A percentile compares a stretch with the other conserved stretches of the same genome.
Conservation (phyloP, 2,329 filamentous ascomycete genomes). For the Colletotrichum cuscutae region DNA sequence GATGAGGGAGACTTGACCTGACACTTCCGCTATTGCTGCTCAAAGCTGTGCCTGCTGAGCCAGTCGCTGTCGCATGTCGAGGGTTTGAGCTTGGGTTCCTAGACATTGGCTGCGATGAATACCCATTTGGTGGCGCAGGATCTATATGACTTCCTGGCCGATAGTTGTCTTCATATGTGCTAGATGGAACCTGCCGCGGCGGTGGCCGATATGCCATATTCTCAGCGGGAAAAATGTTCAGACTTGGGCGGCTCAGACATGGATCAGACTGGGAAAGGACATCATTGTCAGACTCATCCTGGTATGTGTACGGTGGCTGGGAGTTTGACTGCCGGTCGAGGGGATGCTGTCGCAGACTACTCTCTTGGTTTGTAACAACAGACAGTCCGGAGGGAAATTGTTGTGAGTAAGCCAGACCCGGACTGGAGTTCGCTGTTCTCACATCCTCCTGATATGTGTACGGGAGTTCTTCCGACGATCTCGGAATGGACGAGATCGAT, state of each 20-base stretch:
- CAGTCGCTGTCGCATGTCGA: slow-evolving; percentile 2
- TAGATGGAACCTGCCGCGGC: not conserved
- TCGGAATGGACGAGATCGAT: not conserved
- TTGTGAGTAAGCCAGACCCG: slow-evolving; percentile 38
- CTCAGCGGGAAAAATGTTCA: slow-evolving; percentile 39
- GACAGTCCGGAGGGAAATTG: slow-evolving; percentile 41
- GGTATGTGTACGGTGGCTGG: not conserved
- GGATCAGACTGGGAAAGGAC: slow-evolving; percentile 13
- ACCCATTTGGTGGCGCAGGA: slow-evolving; percentile 46
- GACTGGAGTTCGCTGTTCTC: slow-evolving; percentile 47
- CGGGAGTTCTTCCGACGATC: not conserved
- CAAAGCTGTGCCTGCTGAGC: slow-evolving; percentile 16
- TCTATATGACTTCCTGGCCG: slow-evolving; percentile 37
- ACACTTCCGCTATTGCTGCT: slow-evolving; percentile 37
- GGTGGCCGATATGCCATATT: not conserved
- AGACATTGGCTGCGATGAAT: slow-evolving; percentile 62
- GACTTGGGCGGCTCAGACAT: not conserved
- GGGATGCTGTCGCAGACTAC: slow-evolving; percentile 8
- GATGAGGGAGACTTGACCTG: slow-evolving; percentile 40
- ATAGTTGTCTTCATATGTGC: not conserved
- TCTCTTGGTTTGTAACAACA: slow-evolving; percentile 19
- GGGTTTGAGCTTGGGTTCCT: slow-evolving; percentile 51
- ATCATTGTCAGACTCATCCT: slow-evolving; percentile 6
- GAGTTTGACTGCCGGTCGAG: slow-evolving; percentile 35
- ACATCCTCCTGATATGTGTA: slow-evolving; percentile 34